Evolutionary conservation across 2,329 filamentous ascomycete genomes (phyloP).

Genomic region (Microcyclospora pomicola): DNA sequence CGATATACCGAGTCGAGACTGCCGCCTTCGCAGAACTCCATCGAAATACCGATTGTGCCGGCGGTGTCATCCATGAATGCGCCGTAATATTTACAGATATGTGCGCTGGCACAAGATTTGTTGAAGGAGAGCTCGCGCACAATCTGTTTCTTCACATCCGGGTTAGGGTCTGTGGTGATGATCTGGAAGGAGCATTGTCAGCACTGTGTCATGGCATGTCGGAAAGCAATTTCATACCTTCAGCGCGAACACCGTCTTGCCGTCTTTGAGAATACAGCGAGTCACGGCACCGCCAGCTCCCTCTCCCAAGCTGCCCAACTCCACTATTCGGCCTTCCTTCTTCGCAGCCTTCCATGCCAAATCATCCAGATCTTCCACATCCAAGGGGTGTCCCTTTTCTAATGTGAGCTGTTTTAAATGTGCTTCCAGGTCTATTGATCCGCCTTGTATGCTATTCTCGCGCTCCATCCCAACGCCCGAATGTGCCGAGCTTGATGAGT

Average conservation of each 20-base stretch:
- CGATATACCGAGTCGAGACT: slow-evolving; percentile 94
- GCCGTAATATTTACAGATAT: slow-evolving; percentile 96
- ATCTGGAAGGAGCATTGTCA: slow-evolving; percentile 44
- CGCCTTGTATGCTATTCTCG: slow-evolving; percentile 62
- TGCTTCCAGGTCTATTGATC: slow-evolving; percentile 39
- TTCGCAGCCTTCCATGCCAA: slow-evolving; percentile 91
- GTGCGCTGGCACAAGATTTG: slow-evolving; percentile 87
- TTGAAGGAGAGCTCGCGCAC: slow-evolving; percentile 94
- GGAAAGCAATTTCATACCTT: slow-evolving; percentile 47
- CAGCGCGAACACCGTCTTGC: slow-evolving; percentile 87
- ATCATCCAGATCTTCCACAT: slow-evolving; percentile 90
- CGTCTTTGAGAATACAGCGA: slow-evolving; percentile 72
- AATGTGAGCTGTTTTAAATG: slow-evolving; percentile 68
- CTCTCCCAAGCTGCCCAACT: slow-evolving; percentile 81
- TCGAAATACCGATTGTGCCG: slow-evolving; percentile 92
- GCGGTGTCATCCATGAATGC: slow-evolving; percentile 94
- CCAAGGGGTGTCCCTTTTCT: slow-evolving; percentile 68
- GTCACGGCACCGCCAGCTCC: slow-evolving; percentile 94
- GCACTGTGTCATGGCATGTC: neutral
- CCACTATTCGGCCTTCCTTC: slow-evolving; percentile 71
- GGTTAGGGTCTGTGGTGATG: slow-evolving; percentile 95
- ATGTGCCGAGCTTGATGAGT: slow-evolving; percentile 42
- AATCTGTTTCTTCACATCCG: slow-evolving; percentile 97
- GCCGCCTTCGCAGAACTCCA: slow-evolving; percentile 97
- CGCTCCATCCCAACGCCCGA: slow-evolving; percentile 57